Conservation (phyloP, 805 yeast species). For the Candida palmyrensis region DNA sequence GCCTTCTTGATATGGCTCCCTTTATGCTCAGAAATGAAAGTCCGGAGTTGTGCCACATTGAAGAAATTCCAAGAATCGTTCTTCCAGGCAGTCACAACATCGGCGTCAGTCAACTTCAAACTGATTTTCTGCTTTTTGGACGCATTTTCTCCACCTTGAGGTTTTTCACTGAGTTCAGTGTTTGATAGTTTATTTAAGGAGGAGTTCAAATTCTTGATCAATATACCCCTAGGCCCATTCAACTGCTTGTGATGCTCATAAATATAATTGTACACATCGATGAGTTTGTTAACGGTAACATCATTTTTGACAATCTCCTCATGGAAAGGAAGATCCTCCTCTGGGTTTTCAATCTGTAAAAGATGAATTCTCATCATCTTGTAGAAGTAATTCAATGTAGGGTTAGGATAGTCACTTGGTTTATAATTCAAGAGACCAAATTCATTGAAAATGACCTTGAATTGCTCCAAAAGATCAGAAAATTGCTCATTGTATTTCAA, state of each 20-base stretch:
- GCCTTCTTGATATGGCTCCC: slow-evolving; percentile 28
- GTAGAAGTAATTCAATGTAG: slow-evolving; percentile 63
- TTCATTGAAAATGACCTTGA: slow-evolving; percentile 25
- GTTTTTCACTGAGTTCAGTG: neutral
- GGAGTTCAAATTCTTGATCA: slow-evolving; percentile 1
- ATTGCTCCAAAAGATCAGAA: slow-evolving; percentile 14
- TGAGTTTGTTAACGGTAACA: slow-evolving; percentile 11
- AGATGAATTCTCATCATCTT: slow-evolving; percentile 59
- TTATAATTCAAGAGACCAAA: slow-evolving; percentile 44
- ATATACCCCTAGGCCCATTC: neutral
- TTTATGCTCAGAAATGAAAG: slow-evolving; percentile 32
- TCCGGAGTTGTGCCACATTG: slow-evolving; percentile 38
- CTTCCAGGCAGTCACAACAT: slow-evolving; percentile 40
- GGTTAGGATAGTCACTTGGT: slow-evolving; percentile 59
- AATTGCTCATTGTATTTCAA: slow-evolving; percentile 11
- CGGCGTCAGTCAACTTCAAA: slow-evolving; percentile 26
- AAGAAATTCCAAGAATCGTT: slow-evolving; percentile 26
- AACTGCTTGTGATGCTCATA: neutral
- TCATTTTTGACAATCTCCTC: slow-evolving; percentile 17
- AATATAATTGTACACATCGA: slow-evolving; percentile 8
- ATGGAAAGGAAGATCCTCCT: slow-evolving; percentile 8
- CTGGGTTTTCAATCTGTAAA: slow-evolving; percentile 46
- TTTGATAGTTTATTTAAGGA: slow-evolving; percentile 2
- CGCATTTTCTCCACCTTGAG: neutral
- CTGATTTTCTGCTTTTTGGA: slow-evolving; percentile 1